These are phyloP conservation scores for Colletotrichum cordylinicola DNA, from an alignment of 2,329 filamentous ascomycete species.

Conservation along the genomic window DNA sequence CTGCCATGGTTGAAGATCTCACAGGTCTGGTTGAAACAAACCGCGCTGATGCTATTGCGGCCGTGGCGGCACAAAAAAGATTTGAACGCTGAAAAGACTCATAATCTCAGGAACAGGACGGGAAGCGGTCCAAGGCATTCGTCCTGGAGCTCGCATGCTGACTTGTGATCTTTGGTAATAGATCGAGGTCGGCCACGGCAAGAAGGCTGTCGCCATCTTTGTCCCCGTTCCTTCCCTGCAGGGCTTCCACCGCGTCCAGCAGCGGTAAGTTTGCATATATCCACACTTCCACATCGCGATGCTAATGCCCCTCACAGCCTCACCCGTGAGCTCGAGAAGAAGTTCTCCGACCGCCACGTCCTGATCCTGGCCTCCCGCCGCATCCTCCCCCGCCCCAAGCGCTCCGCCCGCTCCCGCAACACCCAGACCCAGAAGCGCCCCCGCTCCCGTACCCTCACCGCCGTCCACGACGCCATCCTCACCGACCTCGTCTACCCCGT, in stretches of 20 bases:
- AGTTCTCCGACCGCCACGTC: slow-evolving; percentile 99
- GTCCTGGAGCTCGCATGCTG: slow-evolving; percentile 79
- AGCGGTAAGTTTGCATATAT: slow-evolving; percentile 96
- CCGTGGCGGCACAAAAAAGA: slow-evolving; percentile 25
- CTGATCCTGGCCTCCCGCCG: slow-evolving; percentile 98
- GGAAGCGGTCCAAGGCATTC: slow-evolving; percentile 75
- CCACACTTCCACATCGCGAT: too few species aligned
- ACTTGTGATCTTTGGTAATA: slow-evolving; percentile 71
- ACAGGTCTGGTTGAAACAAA: neutral
- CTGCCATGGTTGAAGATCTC: neutral
- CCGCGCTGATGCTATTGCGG: neutral
- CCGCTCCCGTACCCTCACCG: slow-evolving; percentile 95
- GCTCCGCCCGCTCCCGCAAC: slow-evolving; percentile 94
- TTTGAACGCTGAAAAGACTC: slow-evolving; percentile 26
- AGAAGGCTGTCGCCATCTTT: slow-evolving; percentile 99
- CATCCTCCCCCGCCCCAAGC: slow-evolving; percentile 98
- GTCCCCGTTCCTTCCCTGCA: slow-evolving; percentile 98
- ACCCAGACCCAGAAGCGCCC: slow-evolving; percentile 98
- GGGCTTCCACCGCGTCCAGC: slow-evolving; percentile 99
- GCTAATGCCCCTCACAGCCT: slow-evolving; percentile 63
- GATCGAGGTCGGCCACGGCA: slow-evolving; percentile 99
- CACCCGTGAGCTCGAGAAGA: slow-evolving; percentile 99
- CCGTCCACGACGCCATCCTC: slow-evolving; percentile 98
- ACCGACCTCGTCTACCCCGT: slow-evolving; percentile 98
- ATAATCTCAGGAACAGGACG: slow-evolving; percentile 65